These are phyloP conservation scores for Carex myosuroides DNA, from an alignment of 176 grass and related monocot genomes.

Conservation along the genomic window DNA sequence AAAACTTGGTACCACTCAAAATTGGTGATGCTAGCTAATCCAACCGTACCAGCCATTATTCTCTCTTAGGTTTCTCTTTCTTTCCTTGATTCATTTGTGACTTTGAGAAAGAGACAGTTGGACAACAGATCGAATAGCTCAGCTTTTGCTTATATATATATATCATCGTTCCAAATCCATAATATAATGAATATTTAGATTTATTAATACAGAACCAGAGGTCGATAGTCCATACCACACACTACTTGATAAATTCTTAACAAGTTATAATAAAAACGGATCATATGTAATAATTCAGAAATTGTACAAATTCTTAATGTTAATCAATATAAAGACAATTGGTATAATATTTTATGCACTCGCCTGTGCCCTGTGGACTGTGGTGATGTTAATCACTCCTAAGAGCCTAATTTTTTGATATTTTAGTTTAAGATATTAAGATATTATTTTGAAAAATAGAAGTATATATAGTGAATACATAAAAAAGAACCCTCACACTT, in stretches of 20 bases:
- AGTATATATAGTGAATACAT: too few relatives aligned
- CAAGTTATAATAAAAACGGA: neutral
- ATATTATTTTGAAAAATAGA: too few relatives aligned
- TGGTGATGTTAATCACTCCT: too few relatives aligned
- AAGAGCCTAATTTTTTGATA: too few relatives aligned
- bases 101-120: neutral
- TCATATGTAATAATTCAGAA: too few relatives aligned
- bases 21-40: neutral
- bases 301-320: too few relatives aligned
- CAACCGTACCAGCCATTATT: constrained; percentile 15
- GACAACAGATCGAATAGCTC: neutral
- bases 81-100: constrained; percentile 15
- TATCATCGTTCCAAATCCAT: neutral
- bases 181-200: neutral
- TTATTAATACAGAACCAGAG: neutral
- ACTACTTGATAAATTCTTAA: neutral
- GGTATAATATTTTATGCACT: too few relatives aligned
- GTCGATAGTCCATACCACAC: too few relatives aligned
- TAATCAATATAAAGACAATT: too few relatives aligned
- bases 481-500: neutral
- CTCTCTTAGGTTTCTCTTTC: constrained; percentile 18
- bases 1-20: constrained; percentile 23
- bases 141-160: neutral
- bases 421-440: too few relatives aligned
- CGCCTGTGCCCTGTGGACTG: too few relatives aligned